Conservation (phyloP, 106 monocot genomes). For the Apostasia shenzhenica region DNA sequence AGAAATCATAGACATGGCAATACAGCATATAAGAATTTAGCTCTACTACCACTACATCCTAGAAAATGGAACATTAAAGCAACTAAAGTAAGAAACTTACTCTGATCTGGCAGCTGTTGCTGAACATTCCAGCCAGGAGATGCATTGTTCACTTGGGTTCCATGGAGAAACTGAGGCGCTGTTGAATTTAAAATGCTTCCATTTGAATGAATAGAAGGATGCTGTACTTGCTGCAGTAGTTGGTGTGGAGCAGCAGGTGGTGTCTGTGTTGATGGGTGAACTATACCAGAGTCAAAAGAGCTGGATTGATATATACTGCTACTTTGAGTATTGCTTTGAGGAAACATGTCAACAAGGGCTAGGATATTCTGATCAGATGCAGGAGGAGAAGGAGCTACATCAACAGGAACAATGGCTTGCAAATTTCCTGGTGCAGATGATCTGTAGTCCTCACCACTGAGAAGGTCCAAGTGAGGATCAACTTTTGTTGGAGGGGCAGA, state of each 20-base stretch:
- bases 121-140: conserved; percentile 48
- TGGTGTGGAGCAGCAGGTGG: conserved; percentile 20
- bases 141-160: conserved; percentile 31
- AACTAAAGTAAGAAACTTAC: conserved; percentile 16
- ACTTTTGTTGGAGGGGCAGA: conserved; percentile 35
- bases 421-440: conserved; percentile 26
- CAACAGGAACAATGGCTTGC: conserved; percentile 68
- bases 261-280: conserved; percentile 21
- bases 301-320: conserved; percentile 19
- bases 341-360: conserved; percentile 84
- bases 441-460: conserved; percentile 46
- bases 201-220: conserved; percentile 38
- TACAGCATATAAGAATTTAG: no score
- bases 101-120: conserved; percentile 33
- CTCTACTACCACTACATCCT: no score
- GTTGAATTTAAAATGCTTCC: conserved; percentile 20
- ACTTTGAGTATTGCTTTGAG: conserved; percentile 31
- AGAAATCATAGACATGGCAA: no score
- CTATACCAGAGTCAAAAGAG: conserved; percentile 20
- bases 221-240: conserved; percentile 20
- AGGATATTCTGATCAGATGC: conserved; percentile 66
- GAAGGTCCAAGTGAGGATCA: conserved; percentile 55
- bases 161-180: conserved; percentile 23
- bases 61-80: no score
- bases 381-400: conserved; percentile 29